Percentiles rank a stretch among this genome's conserved stretches.
Conservation (phyloP, 371 early-diverging fungal genomes). For the Lichtheimia ornata region DNA sequence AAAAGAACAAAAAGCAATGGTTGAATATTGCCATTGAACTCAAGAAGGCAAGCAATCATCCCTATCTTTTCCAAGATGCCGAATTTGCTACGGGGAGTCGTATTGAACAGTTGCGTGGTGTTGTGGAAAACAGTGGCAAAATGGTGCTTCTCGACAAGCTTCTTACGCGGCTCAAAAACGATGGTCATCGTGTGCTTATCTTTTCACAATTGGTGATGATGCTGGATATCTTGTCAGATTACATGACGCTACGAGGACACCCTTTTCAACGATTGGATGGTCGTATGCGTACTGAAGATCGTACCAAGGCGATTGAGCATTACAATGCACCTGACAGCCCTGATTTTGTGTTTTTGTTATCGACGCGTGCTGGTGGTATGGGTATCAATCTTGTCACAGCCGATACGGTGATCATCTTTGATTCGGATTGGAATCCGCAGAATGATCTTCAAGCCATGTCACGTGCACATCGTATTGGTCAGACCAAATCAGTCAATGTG, state of each 20-base stretch:
- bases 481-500: conserved; percentile 97
- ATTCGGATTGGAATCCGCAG: conserved; percentile 99
- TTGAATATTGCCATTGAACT: conserved; percentile 96
- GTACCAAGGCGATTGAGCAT: conserved; percentile 97
- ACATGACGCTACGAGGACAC: conserved; percentile 81
- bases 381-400: conserved; percentile 99
- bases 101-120: conserved; percentile 75
- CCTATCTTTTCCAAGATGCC: conserved; percentile 93
- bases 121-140: conserved; percentile 91
- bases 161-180: conserved; percentile 79
- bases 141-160: conserved; percentile 95
- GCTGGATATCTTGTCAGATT: conserved; percentile 94
- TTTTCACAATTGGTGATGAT: conserved; percentile 96
- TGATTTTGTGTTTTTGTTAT: conserved; percentile 98
- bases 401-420: conserved; percentile 99
- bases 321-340: conserved; percentile 96
- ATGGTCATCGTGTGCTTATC: conserved; percentile 92
- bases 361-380: conserved; percentile 98
- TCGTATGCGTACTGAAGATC: conserved; percentile 85
- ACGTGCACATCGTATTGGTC: conserved; percentile 99
- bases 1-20: conserved; percentile 84
- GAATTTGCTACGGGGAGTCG: conserved; percentile 69
- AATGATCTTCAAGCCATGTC: conserved; percentile 99
- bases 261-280: conserved; percentile 98
- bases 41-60: conserved; percentile 99